phyloP scores from a whole-genome alignment of 768 basidiomycete species.

The Piloderma croceum region DNA sequence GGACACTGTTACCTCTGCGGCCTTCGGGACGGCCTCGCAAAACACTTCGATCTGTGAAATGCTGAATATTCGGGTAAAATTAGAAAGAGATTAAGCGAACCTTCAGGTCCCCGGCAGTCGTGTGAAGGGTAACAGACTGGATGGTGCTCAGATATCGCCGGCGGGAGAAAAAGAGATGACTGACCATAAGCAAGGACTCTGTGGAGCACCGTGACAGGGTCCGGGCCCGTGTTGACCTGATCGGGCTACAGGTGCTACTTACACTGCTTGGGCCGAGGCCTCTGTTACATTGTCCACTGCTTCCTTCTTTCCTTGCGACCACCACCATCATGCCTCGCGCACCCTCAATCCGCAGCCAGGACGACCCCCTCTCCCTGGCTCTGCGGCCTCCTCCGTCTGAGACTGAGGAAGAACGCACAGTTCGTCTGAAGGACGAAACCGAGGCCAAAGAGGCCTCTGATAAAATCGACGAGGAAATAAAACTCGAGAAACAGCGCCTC shows the following conservation, averaged over 20 bases:
- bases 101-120: slow-evolving; percentile 93
- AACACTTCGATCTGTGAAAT: slow-evolving; percentile 81
- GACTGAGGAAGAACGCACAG: slow-evolving; percentile 56
- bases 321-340: slow-evolving; percentile 41
- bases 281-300: too few species aligned
- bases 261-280: too few species aligned
- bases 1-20: slow-evolving; percentile 68
- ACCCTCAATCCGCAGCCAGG: slow-evolving; percentile 66
- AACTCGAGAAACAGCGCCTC: slow-evolving; percentile 58
- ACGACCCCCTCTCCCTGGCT: slow-evolving; percentile 69
- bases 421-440: slow-evolving; percentile 58
- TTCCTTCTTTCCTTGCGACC: slow-evolving; percentile 24
- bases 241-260: too few species aligned
- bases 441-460: slow-evolving; percentile 76
- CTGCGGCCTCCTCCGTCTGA: slow-evolving; percentile 62
- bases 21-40: slow-evolving; percentile 93
- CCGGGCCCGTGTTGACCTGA: too few species aligned
- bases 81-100: slow-evolving; percentile 35
- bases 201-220: too few species aligned
- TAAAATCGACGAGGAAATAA: slow-evolving; percentile 76
- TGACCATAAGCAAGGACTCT: neutral
- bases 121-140: slow-evolving; percentile 92
- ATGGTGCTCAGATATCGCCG: slow-evolving; percentile 16
- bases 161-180: slow-evolving; percentile 2
- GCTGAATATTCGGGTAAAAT: neutral